Evolutionary conservation across 1,284 basidiomycete genomes (phyloP).

Genomic region (Rhizoctonia solani): DNA sequence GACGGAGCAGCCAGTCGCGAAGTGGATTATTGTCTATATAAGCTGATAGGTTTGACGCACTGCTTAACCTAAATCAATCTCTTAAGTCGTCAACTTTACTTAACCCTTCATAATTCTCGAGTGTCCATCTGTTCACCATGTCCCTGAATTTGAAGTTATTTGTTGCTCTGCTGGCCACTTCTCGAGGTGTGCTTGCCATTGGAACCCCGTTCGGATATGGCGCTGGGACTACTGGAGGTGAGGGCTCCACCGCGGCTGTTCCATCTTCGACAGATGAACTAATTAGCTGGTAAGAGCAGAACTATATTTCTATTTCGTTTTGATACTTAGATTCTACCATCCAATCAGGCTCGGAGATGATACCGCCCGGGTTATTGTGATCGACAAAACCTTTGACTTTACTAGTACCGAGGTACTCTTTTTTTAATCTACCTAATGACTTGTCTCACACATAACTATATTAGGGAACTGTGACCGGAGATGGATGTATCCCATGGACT

Average conservation of each 20-base stretch:
- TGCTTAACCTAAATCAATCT: too few relatives aligned
- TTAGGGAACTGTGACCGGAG: constrained; percentile 35
- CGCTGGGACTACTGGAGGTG: constrained; percentile 45
- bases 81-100: too few relatives aligned
- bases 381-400: constrained; percentile 46
- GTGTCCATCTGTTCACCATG: too few relatives aligned
- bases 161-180: too few relatives aligned
- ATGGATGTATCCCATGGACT: constrained; percentile 43
- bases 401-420: constrained; percentile 33
- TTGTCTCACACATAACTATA: background rate
- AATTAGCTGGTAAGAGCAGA: constrained; percentile 3
- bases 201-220: constrained; percentile 43
- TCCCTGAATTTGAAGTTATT: too few relatives aligned
- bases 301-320: background rate
- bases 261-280: constrained; percentile 45
- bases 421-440: too few relatives aligned
- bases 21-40: too few relatives aligned
- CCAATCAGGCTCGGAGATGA: constrained; percentile 43
- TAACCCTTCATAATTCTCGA: too few relatives aligned
- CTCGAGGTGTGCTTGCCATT: constrained; percentile 18
- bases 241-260: constrained; percentile 42
- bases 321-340: background rate
- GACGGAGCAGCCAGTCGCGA: too few relatives aligned
- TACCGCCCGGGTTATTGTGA: constrained; percentile 45
- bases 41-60: too few relatives aligned